A percentile compares a stretch with the other conserved stretches of the same genome.
These are phyloP conservation scores for Nitzschia sp. DNA, from an alignment of 108 stramenopile species.

Conservation along the genomic window DNA sequence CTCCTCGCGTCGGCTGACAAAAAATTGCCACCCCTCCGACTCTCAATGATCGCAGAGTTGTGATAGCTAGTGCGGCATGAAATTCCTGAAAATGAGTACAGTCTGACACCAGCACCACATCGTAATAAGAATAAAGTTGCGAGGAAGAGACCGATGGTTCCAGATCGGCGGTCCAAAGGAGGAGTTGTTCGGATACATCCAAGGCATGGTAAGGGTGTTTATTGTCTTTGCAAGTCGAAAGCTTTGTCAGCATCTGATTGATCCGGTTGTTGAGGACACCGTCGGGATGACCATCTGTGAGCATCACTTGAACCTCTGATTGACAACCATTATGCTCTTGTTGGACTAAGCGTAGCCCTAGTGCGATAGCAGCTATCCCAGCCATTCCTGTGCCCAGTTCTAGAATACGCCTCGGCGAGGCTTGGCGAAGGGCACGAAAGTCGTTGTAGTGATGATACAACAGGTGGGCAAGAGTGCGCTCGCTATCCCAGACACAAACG, in stretches of 20 bases:
- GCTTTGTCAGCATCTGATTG: constrained; percentile 40
- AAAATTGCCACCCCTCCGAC: constrained; percentile 63
- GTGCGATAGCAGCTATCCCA: constrained; percentile 59
- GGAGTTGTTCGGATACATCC: constrained; percentile 21
- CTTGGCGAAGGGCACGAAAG: not conserved
- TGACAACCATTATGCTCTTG: not conserved
- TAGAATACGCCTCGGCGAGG: constrained; percentile 29
- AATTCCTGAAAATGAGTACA: constrained; percentile 83
- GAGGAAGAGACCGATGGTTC: not conserved
- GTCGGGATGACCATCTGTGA: constrained; percentile 79
- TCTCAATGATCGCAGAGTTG: constrained; percentile 50
- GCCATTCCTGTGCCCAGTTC: constrained; percentile 86
- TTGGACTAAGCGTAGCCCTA: constrained; percentile 22
- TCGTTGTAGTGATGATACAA: constrained; percentile 31
- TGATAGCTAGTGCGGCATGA: constrained; percentile 63
- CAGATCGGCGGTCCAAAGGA: constrained; percentile 59
- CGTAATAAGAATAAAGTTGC: not conserved
- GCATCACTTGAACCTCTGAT: constrained; percentile 32
- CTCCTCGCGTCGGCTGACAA: constrained; percentile 74
- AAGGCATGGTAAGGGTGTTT: constrained; percentile 14
- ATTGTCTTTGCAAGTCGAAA: constrained; percentile 2
- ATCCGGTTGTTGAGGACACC: constrained; percentile 65
- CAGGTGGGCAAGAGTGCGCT: constrained; percentile 53
- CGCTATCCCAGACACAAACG: constrained; percentile 82
- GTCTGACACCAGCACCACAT: constrained; percentile 62